Evolutionary conservation across 352 stramenopile species (phyloP).

Genomic region (Pythium utonaiense): DNA sequence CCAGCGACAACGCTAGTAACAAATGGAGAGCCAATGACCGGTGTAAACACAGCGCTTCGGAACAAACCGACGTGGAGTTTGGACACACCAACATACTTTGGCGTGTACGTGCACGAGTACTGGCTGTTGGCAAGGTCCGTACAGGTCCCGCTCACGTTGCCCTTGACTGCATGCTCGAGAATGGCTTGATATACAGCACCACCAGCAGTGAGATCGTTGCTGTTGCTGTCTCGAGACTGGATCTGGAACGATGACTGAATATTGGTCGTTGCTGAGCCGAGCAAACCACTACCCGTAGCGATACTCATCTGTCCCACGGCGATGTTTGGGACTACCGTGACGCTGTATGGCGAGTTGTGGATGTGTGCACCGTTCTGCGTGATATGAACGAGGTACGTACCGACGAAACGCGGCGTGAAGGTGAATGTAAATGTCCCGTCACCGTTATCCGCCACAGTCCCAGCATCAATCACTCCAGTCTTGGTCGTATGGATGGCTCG

Average conservation of each 20-base stretch:
- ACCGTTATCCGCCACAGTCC: constrained; percentile 22
- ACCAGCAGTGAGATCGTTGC: constrained; percentile 45
- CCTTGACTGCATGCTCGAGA: constrained; percentile 34
- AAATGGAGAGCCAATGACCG: constrained; percentile 53
- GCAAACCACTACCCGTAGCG: constrained; percentile 28
- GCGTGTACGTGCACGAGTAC: constrained; percentile 61
- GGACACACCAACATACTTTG: constrained; percentile 36
- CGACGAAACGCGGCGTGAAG: constrained; percentile 31
- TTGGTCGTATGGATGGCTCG: constrained; percentile 37
- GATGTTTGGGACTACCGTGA: constrained; percentile 46
- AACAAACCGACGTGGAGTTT: constrained; percentile 38
- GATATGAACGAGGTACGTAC: constrained; percentile 39
- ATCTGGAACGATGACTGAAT: constrained; percentile 59
- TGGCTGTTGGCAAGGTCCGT: constrained; percentile 48
- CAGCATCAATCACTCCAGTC: constrained; percentile 18
- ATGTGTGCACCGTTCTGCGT: constrained; percentile 37
- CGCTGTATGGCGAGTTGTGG: constrained; percentile 56
- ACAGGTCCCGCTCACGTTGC: constrained; percentile 40
- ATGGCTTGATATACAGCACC: constrained; percentile 36
- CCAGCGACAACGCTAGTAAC: constrained; percentile 42
- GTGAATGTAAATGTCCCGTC: constrained; percentile 32
- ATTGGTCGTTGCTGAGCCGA: constrained; percentile 43
- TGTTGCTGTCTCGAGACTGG: constrained; percentile 47
- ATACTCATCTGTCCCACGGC: constrained; percentile 41
- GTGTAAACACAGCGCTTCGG: constrained; percentile 8